phyloP scores from a whole-genome alignment of 1,284 basidiomycete genomes.

The Ganoderma lingzhi region DNA sequence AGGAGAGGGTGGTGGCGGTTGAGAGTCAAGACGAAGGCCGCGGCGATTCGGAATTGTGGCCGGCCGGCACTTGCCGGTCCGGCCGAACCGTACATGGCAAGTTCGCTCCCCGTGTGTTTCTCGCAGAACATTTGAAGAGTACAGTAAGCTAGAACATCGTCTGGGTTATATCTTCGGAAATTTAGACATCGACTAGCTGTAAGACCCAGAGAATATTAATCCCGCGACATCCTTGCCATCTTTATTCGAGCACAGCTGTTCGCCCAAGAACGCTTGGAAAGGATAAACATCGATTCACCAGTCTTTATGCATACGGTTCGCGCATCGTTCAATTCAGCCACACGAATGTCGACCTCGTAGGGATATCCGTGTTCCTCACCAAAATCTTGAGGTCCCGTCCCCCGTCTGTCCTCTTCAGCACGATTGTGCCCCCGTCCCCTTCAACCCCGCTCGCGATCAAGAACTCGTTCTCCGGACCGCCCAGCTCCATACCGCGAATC shows the following conservation, averaged over 20 bases:
- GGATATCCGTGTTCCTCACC: slow-evolving; percentile 58
- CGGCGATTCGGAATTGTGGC: not conserved
- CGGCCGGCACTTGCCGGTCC: not conserved
- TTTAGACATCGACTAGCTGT: too few relatives aligned
- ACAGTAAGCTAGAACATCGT: too few relatives aligned
- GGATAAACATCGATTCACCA: not conserved
- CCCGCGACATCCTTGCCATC: too few relatives aligned
- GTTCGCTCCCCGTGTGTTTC: too few relatives aligned
- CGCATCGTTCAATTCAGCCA: slow-evolving; percentile 39
- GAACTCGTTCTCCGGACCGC: too few relatives aligned
- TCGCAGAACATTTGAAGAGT: too few relatives aligned
- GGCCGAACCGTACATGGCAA: not conserved
- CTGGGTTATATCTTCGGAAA: too few relatives aligned
- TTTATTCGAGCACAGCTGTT: too few relatives aligned
- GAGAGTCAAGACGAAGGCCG: not conserved
- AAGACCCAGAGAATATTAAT: too few relatives aligned
- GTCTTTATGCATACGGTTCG: not conserved
- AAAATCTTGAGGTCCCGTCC: slow-evolving; percentile 62
- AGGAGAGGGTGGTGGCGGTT: not conserved
- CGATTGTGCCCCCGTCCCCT: slow-evolving; percentile 35
- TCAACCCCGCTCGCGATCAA: too few relatives aligned
- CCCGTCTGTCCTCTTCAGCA: slow-evolving; percentile 61
- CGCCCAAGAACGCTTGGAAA: too few relatives aligned
- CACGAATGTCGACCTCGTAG: slow-evolving; percentile 62
- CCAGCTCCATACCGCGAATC: slow-evolving; percentile 60